Base-by-base conservation (phyloP, 2,329 filamentous ascomycete species). In the Elsinoe fawcettii region DNA sequence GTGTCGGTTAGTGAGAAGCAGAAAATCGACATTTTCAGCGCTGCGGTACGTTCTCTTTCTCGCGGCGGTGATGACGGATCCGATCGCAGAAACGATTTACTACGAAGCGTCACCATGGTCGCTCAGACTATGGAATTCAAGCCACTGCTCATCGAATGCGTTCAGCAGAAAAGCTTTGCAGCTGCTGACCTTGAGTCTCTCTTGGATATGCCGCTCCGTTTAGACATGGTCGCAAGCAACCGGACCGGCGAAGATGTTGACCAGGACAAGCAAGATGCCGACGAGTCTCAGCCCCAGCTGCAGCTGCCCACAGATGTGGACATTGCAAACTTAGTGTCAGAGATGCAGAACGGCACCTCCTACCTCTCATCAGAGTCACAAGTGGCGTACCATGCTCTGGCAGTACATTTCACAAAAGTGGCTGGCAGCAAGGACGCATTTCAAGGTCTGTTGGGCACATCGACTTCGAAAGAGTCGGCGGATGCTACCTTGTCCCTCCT, bases 401-500 rank as follows among this genome's bases (percentile, higher is more conserved):
- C 41, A 46, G 23, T 9, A 25, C 9, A 12, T 8, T 25, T 46
- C 25, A 20, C 41, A 4, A 18, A 46, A 18, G 12, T 22, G n/a
- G 16, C 18, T 25, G 20, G 5, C 25, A 22, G 18, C 4, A 46
- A n/a, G 11, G 20, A 27, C 11, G n/a, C 5, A 2, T 20, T n/a
- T 14, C 2, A 20, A 9, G 9, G 9, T 5, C 41, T 46, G 11
- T 14, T 2, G 9, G 41, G 25, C 12, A 46, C 20, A 14, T 23
- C n/a, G 20, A 46, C 20, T 8, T 46, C 20, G 22, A 25, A 23
- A 1, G 16, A 12, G 20, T n/a, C n/a, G n/a, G 20, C 11, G 14
- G 20, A 46, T 46, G 18, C 20, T 12, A 46, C 8, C 11, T 14
- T 46, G 20, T 20, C 41, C 12, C 87, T 18, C 75, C 80, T 0